Evolutionary conservation across 1,284 basidiomycete genomes (phyloP).

Genomic region (Nidula niveotomentosa): DNA sequence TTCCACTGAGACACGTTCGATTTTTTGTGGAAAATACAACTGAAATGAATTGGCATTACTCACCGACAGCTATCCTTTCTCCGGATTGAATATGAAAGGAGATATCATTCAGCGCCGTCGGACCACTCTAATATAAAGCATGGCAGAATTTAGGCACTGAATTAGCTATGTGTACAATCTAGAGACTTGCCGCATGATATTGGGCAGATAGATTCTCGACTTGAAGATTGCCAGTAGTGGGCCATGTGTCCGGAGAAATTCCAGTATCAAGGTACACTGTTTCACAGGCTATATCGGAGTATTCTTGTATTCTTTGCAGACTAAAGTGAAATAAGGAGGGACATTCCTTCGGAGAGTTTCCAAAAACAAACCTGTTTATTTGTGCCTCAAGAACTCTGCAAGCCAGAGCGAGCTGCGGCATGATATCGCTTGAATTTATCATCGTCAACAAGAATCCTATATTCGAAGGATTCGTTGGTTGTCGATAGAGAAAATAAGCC

Average conservation of each 20-base stretch:
- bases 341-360: no score
- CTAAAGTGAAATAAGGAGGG: no score
- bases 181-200: not conserved
- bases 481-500: slow-evolving; percentile 35
- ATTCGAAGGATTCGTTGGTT: slow-evolving; percentile 21
- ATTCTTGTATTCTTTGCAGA: no score
- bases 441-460: no score
- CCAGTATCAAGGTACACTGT: not conserved
- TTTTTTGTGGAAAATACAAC: no score
- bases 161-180: no score
- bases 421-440: no score
- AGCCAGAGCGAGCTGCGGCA: no score
- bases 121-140: not conserved
- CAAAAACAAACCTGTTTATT: no score
- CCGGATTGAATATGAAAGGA: slow-evolving; percentile 2
- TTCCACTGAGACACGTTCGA: slow-evolving; percentile 31
- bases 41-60: not conserved
- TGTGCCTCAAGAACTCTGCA: no score
- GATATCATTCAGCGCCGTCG: not conserved
- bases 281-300: no score
- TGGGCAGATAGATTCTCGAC: slow-evolving; percentile 1
- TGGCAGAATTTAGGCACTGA: not conserved
- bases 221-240: not conserved
- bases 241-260: not conserved
- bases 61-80: slow-evolving; percentile 2